These are phyloP conservation scores for Epichloe sp. DNA, from an alignment of 2,329 filamentous ascomycete species.

Conservation along the genomic window DNA sequence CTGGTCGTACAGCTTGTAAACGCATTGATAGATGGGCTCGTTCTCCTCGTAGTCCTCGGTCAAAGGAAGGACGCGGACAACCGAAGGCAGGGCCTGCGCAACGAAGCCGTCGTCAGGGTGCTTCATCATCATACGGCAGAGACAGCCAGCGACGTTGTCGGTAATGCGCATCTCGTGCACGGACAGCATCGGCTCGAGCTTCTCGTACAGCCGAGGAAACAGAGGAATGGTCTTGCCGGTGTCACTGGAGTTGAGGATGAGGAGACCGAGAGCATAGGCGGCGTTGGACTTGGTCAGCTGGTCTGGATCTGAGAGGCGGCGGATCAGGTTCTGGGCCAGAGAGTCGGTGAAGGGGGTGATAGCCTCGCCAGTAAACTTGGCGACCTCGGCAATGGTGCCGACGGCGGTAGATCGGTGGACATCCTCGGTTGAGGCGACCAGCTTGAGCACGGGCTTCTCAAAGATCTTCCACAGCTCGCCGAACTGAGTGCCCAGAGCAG, in stretches of 20 bases:
- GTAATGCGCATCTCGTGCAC: conserved; percentile 68
- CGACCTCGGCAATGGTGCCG: conserved; percentile 83
- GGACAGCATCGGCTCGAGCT: conserved; percentile 74
- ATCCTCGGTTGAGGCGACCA: conserved; percentile 71
- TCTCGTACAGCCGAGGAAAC: conserved; percentile 66
- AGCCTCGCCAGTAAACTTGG: conserved; percentile 68
- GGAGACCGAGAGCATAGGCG: conserved; percentile 76
- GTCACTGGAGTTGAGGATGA: conserved; percentile 71
- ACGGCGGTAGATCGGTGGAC: conserved; percentile 83
- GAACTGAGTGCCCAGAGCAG: conserved; percentile 70
- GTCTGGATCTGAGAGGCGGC: conserved; percentile 81
- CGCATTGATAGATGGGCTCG: conserved; percentile 80
- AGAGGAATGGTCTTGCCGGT: conserved; percentile 55
- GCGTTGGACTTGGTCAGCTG: conserved; percentile 89
- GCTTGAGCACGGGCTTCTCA: conserved; percentile 81
- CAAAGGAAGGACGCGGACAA: conserved; percentile 70
- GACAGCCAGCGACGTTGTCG: conserved; percentile 86
- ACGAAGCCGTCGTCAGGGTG: conserved; percentile 76
- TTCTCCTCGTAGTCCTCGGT: conserved; percentile 96
- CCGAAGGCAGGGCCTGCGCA: conserved; percentile 64
- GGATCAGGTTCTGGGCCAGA: conserved; percentile 68
- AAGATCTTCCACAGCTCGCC: conserved; percentile 90
- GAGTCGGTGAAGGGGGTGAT: conserved; percentile 68
- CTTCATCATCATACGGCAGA: conserved; percentile 83
- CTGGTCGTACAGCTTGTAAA: conserved; percentile 69